These are phyloP conservation scores for Eucalyptus sp. DNA, from an alignment of 345 rosid genomes.

Conservation along the genomic window DNA sequence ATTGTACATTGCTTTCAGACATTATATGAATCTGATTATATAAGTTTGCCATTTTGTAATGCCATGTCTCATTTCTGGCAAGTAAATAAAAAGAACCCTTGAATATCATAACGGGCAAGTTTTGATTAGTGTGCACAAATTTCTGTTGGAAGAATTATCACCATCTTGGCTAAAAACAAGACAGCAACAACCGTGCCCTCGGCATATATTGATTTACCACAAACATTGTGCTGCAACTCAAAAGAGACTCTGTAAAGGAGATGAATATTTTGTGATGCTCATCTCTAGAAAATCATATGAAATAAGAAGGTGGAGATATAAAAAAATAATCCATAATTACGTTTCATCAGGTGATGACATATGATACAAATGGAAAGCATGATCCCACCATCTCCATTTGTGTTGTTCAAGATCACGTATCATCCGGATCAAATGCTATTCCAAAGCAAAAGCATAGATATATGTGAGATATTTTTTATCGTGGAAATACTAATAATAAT, in stretches of 20 bases:
- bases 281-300: not conserved
- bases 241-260: constrained; percentile 59
- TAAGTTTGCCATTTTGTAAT: not conserved
- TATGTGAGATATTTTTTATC: not conserved
- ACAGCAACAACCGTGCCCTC: constrained; percentile 88
- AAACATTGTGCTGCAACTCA: constrained; percentile 96
- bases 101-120: not conserved
- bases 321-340: constrained; percentile 15
- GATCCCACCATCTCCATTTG: constrained; percentile 84
- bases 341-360: constrained; percentile 81
- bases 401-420: constrained; percentile 56
- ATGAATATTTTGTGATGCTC: not conserved
- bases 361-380: constrained; percentile 86
- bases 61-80: not conserved
- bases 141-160: not conserved
- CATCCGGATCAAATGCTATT: constrained; percentile 46
- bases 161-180: constrained; percentile 14
- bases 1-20: not conserved
- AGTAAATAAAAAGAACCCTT: not conserved
- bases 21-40: not conserved
- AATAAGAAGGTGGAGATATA: not conserved
- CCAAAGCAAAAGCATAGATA: not conserved
- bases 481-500: not conserved
- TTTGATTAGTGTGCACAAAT: not conserved
- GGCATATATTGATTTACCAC: constrained; percentile 88